phyloP scores from a whole-genome alignment of 2,329 filamentous ascomycete species.

The Aschersonia sp. region DNA sequence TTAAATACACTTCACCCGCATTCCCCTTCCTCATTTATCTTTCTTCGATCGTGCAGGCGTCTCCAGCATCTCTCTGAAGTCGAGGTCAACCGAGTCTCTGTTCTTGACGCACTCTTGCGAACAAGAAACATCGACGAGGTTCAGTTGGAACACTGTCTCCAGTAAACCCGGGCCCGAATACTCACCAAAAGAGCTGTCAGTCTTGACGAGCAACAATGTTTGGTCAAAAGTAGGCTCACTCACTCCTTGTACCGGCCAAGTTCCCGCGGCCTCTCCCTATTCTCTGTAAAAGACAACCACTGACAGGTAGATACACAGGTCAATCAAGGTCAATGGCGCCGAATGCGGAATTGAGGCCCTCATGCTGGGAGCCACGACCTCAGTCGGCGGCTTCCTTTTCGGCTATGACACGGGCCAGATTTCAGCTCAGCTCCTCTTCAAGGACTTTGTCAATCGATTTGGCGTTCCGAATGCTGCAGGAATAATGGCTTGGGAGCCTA shows the following conservation, averaged over 20 bases:
- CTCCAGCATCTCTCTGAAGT: background rate
- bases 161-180: no score
- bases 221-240: background rate
- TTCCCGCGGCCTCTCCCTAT: no score
- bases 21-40: background rate
- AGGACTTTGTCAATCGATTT: constrained; percentile 42
- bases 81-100: no score
- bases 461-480: constrained; percentile 27
- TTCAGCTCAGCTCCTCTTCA: constrained; percentile 32
- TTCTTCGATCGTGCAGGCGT: background rate
- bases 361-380: constrained; percentile 34
- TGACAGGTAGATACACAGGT: constrained; percentile 11
- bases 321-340: constrained; percentile 26
- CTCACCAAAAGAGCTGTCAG: no score
- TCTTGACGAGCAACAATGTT: background rate
- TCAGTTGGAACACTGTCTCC: no score
- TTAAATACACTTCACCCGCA: background rate
- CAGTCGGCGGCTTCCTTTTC: constrained; percentile 47
- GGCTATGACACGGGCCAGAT: constrained; percentile 51
- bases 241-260: no score
- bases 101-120: no score
- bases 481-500: constrained; percentile 21
- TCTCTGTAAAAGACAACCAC: no score
- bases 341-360: constrained; percentile 25
- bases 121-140: no score